Evolutionary conservation across 768 basidiomycete species (phyloP), one percentile per base, ranked within the genome.

Genomic region (Macrolepiota albuminosa): DNA sequence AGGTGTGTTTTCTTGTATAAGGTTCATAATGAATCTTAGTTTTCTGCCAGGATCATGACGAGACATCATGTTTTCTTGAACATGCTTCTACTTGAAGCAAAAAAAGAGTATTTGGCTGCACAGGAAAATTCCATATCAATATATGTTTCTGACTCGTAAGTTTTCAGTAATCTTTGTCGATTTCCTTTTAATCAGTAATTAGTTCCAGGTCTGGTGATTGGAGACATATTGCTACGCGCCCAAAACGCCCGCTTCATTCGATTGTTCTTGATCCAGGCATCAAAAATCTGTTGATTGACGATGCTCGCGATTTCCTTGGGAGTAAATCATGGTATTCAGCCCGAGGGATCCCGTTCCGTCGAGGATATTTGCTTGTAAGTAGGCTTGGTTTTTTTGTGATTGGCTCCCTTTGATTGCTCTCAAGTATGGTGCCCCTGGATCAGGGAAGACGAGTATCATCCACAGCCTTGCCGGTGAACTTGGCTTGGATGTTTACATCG

Each of bases 361-460:
- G 90, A 13, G 91, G 91, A 13, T 90, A 89, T 67, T 79, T 91
- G n/a, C 76, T 91, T 24, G 73, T 74, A 42, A 46, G 70, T 59
- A 60, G 40, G 68, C 0, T 42, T 18, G 42, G 37, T 52, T 45
- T 42, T 42, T 29, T 34, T 47, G 45, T n/a, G 24, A 37, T 21
- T 26, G 14, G 36, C 26, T 31, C 26, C 29, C 31, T n/a, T 24
- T 46, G 48, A 47, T 29, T 29, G 34, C n/a, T 24, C 57, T 43
- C 3, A 61, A 84, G 82, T 79, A 88, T 63, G 88, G 88, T 29
- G 83, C 81, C 4, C 88, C 88, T 1, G 88, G 89, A 13, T 84
- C 86, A 9, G 90, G 91, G 0, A 93, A 91, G 68, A 91, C 89
- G 0, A 87, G 85, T 33, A 78, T 91, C 53, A 91, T 91, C 56